Base-by-base conservation (phyloP, 257 asterid genomes). In the Gentiana dahurica region DNA sequence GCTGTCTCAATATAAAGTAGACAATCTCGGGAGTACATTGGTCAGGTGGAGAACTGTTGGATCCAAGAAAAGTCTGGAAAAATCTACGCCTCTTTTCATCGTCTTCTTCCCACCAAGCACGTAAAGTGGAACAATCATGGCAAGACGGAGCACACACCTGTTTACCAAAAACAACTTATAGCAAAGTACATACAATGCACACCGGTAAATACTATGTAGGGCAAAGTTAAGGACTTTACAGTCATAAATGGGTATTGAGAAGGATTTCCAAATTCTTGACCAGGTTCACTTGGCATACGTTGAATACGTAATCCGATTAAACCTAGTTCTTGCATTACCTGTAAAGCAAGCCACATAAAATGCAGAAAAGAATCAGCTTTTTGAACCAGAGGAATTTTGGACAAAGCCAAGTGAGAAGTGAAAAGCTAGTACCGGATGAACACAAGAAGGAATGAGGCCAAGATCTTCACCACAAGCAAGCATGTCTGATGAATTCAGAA, bases 101-200 rank as follows among this genome's bases (percentile, higher is more conserved):
- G 51, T 91, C 95, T 77, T 91, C 98, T 79, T 91, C 97, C 98
- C 98, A 91, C 98, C 98, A 91, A 43, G 95, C 98, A 49, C 97
- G 94, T 13, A 92, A 82, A 43, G 98, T 85, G 54, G 97, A 87
- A 54, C 98, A 87, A 74, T 91, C 98, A 36, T 91, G 97, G 65
- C 98, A 91, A 7, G 98, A 91, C 45, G 97, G 98, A 65, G 98
- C 98, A 69, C 85, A 78, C n/a, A 91, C 97, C 98, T 90, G 53
- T 65, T 45, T 43, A 34, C 13, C 34, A 55, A n/a, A 37, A 8
- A 36, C 55, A 11, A 57, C 61, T 11, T 10, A 44, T 41, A 11
- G 1, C 46, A 41, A 5, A 12, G 46, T 41, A 4, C 46, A 41
- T 5, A 5, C 9, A 41, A 41, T 41, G 46, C 46, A 41, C 46